Conservation (phyloP, 106 monocot genomes). For the Acanthochlamys bracteata region DNA sequence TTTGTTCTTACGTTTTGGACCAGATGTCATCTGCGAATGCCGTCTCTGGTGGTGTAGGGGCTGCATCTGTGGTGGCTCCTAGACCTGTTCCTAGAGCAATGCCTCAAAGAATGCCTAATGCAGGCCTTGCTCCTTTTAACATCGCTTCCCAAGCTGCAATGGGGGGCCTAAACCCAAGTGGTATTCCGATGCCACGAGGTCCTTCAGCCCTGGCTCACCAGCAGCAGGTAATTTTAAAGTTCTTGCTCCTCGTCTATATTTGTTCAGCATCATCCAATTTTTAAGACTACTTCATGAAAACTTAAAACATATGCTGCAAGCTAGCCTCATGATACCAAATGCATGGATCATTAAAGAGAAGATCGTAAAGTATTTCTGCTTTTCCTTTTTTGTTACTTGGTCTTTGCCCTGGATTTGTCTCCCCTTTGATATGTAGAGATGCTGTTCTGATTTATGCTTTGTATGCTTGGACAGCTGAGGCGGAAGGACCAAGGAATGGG, state of each 20-base stretch:
- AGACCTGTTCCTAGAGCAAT: slow-evolving; percentile 58
- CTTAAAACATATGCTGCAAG: too few species aligned
- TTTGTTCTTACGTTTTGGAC: not conserved
- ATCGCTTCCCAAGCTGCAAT: slow-evolving; percentile 67
- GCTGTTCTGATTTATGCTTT: slow-evolving; percentile 5
- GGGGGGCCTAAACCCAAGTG: slow-evolving; percentile 49
- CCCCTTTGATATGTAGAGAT: too few species aligned
- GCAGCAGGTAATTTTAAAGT: slow-evolving; percentile 51
- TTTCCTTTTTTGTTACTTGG: too few species aligned
- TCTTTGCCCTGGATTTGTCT: too few species aligned
- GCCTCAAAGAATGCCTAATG: slow-evolving; percentile 44
- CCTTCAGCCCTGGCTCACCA: slow-evolving; percentile 50
- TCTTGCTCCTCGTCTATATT: too few species aligned
- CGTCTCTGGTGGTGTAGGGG: slow-evolving; percentile 27
- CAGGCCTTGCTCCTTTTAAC: slow-evolving; percentile 49
- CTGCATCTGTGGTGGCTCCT: slow-evolving; percentile 29
- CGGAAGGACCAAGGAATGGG: slow-evolving; percentile 86
- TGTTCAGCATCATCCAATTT: too few species aligned
- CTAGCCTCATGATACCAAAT: too few species aligned
- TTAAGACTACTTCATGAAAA: too few species aligned
- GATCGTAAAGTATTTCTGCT: too few species aligned
- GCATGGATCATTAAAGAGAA: too few species aligned
- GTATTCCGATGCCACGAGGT: slow-evolving; percentile 65
- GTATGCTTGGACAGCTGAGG: slow-evolving; percentile 43
- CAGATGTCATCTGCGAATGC: slow-evolving; percentile 56